Base-by-base conservation (phyloP, 768 basidiomycete genomes). In the Xerocomellus chrysenteron region DNA sequence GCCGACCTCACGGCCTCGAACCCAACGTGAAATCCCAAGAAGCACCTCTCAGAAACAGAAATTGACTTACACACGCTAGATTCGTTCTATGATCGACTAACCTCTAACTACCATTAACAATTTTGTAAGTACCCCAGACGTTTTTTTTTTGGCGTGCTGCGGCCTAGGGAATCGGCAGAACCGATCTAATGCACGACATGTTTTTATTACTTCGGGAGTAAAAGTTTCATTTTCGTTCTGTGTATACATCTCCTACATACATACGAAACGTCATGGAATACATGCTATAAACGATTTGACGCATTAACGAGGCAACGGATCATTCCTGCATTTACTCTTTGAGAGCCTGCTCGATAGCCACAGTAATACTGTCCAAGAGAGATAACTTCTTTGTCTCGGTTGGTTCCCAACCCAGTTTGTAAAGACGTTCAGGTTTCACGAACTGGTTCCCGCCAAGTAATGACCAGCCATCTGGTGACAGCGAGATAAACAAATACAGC, bases 341-440 rank as follows among this genome's bases (percentile, higher is more conserved):
- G 37, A 68, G 61, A 28, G 52, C 64, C 21, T 52, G 55, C 10
- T 69, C 59, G 64, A 76, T 61, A 68, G 74, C 69, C 55, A 44
- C 68, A 0, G 66, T 68, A 2, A 75, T 50, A 17, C 57, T 63
- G 9, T 74, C 68, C 50, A 72, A 32, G 49, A 71, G 62, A 6
- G 71, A 58, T 13, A 61, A 33, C 39, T 65, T 71, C 36, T 57
- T 60, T 36, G 66, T 67, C 46, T 70, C 62, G 2, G 58, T 65
- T 2, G 76, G 64, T 33, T 74, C 70, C 77, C 78, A 78, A 36
- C 78, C 76, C 12, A 79, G 62, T 33, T 62, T 73, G 42, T 68
- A 68, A 28, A 78, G 66, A 4, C 73, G 71, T 26, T 72, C 64
- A 1, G 74, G 57, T 30, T 66, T 71, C n/a, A 67, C 73, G 44